Percentiles rank a stretch among this genome's conserved stretches.
Evolutionary conservation across 495 filamentous ascomycete genomes (phyloP).

Genomic region (Amorphotheca resinae): DNA sequence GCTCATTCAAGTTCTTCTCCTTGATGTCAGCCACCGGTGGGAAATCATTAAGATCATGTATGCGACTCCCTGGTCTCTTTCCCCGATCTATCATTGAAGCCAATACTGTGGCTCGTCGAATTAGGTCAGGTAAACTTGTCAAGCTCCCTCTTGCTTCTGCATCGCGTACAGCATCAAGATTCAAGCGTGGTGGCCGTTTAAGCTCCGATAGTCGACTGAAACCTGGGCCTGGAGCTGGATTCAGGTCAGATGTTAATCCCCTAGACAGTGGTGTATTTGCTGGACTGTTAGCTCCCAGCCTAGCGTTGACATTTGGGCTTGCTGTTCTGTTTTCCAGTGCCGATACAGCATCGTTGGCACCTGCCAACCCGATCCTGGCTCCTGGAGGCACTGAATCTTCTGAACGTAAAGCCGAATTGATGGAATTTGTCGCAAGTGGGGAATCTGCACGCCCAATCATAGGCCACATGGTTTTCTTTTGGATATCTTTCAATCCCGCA

Average conservation of each 20-base stretch:
- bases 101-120: slow-evolving; percentile 72
- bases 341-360: not conserved
- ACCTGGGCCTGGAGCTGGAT: slow-evolving; percentile 26
- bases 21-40: slow-evolving; percentile 22
- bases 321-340: too few species aligned
- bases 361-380: too few species aligned
- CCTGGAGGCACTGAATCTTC: too few species aligned
- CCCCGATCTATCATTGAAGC: slow-evolving; percentile 84
- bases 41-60: slow-evolving; percentile 34
- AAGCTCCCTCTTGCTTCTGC: slow-evolving; percentile 75
- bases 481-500: slow-evolving; percentile 3
- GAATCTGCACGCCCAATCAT: slow-evolving; percentile 16
- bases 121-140: slow-evolving; percentile 85
- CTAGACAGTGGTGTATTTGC: slow-evolving; percentile 31
- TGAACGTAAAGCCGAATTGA: slow-evolving; percentile 17
- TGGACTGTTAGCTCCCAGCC: slow-evolving; percentile 31
- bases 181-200: slow-evolving; percentile 58
- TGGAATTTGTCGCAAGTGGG: slow-evolving; percentile 18
- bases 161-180: slow-evolving; percentile 66
- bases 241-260: slow-evolving; percentile 13
- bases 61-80: slow-evolving; percentile 59
- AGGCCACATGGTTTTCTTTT: slow-evolving; percentile 14
- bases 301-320: slow-evolving; percentile 25
- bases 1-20: slow-evolving; percentile 22
- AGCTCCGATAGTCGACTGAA: slow-evolving; percentile 31